These are phyloP conservation scores for Lagenidium giganteum DNA, from an alignment of 352 stramenopile genomes.

Conservation along the genomic window DNA sequence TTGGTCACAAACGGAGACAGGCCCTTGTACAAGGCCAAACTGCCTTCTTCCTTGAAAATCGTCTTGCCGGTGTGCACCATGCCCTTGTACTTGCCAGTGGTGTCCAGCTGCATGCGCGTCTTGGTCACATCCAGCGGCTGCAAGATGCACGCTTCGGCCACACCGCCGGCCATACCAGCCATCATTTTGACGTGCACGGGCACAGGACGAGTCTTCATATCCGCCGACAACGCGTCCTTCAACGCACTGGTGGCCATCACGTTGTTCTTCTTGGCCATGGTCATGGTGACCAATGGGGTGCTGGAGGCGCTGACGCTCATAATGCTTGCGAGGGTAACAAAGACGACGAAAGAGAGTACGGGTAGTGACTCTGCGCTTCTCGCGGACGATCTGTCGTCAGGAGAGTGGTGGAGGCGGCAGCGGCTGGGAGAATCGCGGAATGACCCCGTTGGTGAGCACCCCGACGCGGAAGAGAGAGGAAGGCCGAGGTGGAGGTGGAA, in stretches of 20 bases:
- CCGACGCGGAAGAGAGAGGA: too few species aligned
- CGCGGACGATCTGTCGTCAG: too few species aligned
- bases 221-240: constrained; percentile 67
- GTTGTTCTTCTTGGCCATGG: constrained; percentile 13
- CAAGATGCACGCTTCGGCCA: constrained; percentile 79
- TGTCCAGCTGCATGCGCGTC: constrained; percentile 81
- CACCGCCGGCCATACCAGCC: constrained; percentile 79
- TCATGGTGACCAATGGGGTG: constrained; percentile 25
- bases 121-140: constrained; percentile 86
- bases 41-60: constrained; percentile 79
- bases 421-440: too few species aligned
- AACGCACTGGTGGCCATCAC: constrained; percentile 64
- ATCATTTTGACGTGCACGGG: constrained; percentile 83
- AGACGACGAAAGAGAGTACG: too few species aligned
- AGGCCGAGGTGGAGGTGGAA: too few species aligned
- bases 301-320: constrained; percentile 11
- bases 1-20: constrained; percentile 84
- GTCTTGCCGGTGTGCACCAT: constrained; percentile 79
- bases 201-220: constrained; percentile 64
- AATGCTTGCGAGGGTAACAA: constrained; percentile 10
- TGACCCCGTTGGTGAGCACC: too few species aligned
- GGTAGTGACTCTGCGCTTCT: too few species aligned
- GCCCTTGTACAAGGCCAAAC: constrained; percentile 77
- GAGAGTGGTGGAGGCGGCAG: too few species aligned
- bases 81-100: constrained; percentile 70